Conservation (phyloP, 2,329 filamentous ascomycete genomes). For the Trichoderma atrobrunneum region DNA sequence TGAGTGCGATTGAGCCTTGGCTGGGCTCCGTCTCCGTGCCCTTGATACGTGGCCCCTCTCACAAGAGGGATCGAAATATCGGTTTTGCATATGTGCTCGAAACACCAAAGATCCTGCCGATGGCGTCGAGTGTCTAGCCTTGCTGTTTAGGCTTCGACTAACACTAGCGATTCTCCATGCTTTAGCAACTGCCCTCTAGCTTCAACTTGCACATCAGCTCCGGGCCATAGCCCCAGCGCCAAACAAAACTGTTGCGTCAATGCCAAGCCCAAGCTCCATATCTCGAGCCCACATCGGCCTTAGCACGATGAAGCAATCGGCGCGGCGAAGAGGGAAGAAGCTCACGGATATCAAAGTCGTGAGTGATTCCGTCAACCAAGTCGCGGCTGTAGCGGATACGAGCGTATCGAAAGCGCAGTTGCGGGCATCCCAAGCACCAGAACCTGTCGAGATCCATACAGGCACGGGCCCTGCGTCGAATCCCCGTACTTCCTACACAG, state of each 20-base stretch:
- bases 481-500: not conserved
- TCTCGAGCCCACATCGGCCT: not conserved
- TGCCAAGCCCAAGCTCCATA: conserved; percentile 12
- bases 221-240: conserved; percentile 14
- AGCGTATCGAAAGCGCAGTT: not conserved
- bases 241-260: conserved; percentile 10
- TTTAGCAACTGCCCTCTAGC: not conserved
- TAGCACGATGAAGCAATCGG: not conserved
- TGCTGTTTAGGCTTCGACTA: conserved; percentile 8
- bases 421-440: not conserved
- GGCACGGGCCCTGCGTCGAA: not conserved
- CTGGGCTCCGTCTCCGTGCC: not conserved
- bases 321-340: not conserved
- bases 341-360: not conserved
- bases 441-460: not conserved
- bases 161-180: not conserved
- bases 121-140: conserved; percentile 1
- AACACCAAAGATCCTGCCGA: conserved; percentile 12
- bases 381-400: conserved; percentile 9
- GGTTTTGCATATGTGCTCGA: conserved; percentile 11
- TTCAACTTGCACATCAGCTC: conserved; percentile 12
- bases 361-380: not conserved
- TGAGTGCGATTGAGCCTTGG: conserved; percentile 10
- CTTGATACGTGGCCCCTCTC: conserved; percentile 16
- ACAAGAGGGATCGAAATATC: conserved; percentile 15